Percentiles rank a stretch among this genome's conserved stretches.
These are phyloP conservation scores for Globisporangium acanthophoron DNA, from an alignment of 352 stramenopile genomes.

Conservation along the genomic window DNA sequence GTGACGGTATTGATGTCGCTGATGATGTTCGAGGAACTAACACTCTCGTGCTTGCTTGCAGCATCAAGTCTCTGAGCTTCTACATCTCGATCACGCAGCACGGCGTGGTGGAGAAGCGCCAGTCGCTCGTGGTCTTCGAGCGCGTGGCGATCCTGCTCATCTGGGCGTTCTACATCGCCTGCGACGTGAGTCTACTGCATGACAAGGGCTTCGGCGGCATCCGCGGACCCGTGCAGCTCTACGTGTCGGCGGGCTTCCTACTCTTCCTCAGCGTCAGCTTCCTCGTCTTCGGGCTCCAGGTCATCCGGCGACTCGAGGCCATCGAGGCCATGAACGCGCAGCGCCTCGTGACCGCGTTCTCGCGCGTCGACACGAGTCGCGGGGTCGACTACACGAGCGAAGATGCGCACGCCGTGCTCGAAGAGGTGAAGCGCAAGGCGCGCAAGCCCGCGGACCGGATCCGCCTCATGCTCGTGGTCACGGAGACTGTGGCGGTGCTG, in stretches of 20 bases:
- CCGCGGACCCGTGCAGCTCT: conserved; percentile 17
- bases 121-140: conserved; percentile 23
- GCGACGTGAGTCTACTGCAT: conserved; percentile 24
- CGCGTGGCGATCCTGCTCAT: conserved; percentile 21
- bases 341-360: conserved; percentile 1
- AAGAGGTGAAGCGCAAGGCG: conserved; percentile 18
- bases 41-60: conserved; percentile 6
- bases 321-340: conserved; percentile 30
- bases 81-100: conserved; percentile 58
- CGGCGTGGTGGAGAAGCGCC: conserved; percentile 25
- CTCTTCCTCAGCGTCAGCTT: conserved; percentile 23
- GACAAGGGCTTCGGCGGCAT: conserved; percentile 32
- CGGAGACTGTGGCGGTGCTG: conserved; percentile 29
- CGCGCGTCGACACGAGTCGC: conserved; percentile 5
- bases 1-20: neutral
- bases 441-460: conserved; percentile 31
- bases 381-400: conserved; percentile 13
- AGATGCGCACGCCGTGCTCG: conserved; percentile 2
- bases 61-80: conserved; percentile 47
- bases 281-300: conserved; percentile 23
- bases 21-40: neutral
- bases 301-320: conserved; percentile 33
- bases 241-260: conserved; percentile 15
- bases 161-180: conserved; percentile 35
- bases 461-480: conserved; percentile 45